These are phyloP conservation scores for Podaxis rugospora DNA, from an alignment of 768 basidiomycete genomes.

Conservation along the genomic window DNA sequence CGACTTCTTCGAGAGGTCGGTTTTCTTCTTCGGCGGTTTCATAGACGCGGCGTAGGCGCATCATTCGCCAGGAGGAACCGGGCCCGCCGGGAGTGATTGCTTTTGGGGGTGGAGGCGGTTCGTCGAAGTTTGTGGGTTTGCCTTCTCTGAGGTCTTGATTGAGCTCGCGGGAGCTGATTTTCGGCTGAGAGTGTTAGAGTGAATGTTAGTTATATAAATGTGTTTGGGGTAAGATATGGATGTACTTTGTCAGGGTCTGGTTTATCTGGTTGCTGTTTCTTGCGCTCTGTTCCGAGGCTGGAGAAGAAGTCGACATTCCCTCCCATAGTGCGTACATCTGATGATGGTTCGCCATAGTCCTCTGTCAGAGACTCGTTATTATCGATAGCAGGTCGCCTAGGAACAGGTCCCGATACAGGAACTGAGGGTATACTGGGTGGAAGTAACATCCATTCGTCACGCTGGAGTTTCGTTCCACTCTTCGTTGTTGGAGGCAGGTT, in stretches of 20 bases:
- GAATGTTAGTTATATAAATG: not conserved
- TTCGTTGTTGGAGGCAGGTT: slow-evolving; percentile 40
- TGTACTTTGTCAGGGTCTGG: slow-evolving; percentile 72
- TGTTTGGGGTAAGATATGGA: not conserved
- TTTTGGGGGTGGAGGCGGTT: slow-evolving; percentile 37
- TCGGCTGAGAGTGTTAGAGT: slow-evolving; percentile 37
- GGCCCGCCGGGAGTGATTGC: slow-evolving; percentile 77
- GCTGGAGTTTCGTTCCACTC: slow-evolving; percentile 49
- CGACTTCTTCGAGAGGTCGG: slow-evolving; percentile 68
- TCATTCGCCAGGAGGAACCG: slow-evolving; percentile 97
- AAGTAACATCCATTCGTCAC: slow-evolving; percentile 91
- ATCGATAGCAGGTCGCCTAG: slow-evolving; percentile 20
- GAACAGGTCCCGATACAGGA: slow-evolving; percentile 18
- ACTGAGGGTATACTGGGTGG: slow-evolving; percentile 29
- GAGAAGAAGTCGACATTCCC: slow-evolving; percentile 88
- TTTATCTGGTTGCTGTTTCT: slow-evolving; percentile 60
- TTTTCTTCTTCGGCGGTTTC: slow-evolving; percentile 89
- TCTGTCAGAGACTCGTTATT: slow-evolving; percentile 57
- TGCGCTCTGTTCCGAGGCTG: slow-evolving; percentile 70
- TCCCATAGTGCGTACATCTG: slow-evolving; percentile 39
- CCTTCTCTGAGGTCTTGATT: slow-evolving; percentile 53
- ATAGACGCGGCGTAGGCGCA: slow-evolving; percentile 85
- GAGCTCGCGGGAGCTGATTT: slow-evolving; percentile 57
- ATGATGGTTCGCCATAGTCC: slow-evolving; percentile 52
- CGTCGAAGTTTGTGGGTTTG: slow-evolving; percentile 32